These are phyloP conservation scores for Aspergillus sp. DNA, from an alignment of 2,329 filamentous ascomycete species.

Conservation along the genomic window DNA sequence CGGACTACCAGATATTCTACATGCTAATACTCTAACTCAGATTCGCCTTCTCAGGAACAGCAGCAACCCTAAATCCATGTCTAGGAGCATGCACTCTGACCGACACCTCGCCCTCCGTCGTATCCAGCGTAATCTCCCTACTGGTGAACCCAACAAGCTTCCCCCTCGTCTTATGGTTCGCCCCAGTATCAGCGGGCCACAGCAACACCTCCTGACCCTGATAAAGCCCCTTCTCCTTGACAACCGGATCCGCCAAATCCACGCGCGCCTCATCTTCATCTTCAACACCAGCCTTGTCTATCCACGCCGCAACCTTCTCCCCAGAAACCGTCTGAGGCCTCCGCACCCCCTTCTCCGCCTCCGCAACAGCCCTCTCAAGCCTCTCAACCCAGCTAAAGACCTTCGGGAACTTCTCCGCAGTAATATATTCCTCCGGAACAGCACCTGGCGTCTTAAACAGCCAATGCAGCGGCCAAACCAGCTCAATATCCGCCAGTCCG, in stretches of 20 bases:
- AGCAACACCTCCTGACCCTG: constrained; percentile 4
- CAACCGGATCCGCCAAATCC: neutral
- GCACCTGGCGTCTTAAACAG: neutral
- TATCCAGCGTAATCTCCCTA: constrained; percentile 5
- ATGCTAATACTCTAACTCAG: neutral
- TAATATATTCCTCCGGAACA: neutral
- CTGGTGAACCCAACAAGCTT: constrained; percentile 1
- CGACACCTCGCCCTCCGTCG: neutral
- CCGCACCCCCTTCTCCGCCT: neutral
- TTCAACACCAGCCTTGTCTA: neutral
- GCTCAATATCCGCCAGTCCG: neutral
- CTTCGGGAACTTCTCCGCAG: neutral
- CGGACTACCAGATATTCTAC: too few species aligned
- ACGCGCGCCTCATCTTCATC: neutral
- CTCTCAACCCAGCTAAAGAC: constrained; percentile 2
- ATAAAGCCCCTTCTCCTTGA: neutral
- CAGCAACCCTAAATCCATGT: neutral
- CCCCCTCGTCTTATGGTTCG: neutral
- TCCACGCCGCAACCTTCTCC: neutral
- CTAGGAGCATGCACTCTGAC: constrained; percentile 10
- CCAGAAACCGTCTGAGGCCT: neutral
- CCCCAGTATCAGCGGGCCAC: constrained; percentile 2
- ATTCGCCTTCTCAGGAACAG: neutral
- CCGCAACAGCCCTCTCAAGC: neutral
- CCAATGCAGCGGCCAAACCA: constrained; percentile 1